phyloP scores from a whole-genome alignment of 768 basidiomycete genomes.

The Phaffia tasmanica region DNA sequence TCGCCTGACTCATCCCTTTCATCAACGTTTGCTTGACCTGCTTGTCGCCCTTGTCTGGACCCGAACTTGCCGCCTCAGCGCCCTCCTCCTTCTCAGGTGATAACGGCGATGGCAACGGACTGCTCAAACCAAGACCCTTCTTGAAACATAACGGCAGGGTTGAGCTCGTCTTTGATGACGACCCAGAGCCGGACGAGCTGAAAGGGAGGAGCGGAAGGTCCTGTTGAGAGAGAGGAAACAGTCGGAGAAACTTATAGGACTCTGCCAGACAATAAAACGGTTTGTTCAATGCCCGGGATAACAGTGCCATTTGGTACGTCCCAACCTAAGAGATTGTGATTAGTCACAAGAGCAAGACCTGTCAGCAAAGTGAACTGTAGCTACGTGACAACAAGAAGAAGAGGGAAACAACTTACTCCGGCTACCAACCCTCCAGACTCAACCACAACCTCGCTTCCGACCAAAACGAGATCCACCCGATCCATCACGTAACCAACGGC shows the following conservation, averaged over 20 bases:
- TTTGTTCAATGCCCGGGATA: conserved; percentile 85
- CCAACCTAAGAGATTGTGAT: conserved; percentile 49
- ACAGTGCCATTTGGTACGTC: conserved; percentile 90
- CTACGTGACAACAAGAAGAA: not conserved
- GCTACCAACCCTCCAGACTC: conserved; percentile 88
- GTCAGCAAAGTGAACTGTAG: not conserved
- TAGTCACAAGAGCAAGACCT: conserved; percentile 25
- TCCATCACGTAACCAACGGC: conserved; percentile 97
- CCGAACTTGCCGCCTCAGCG: conserved; percentile 23
- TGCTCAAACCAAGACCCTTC: not conserved
- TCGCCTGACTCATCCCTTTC: conserved; percentile 62
- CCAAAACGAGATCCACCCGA: conserved; percentile 84
- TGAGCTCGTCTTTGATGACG: not conserved
- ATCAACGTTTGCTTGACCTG: not conserved
- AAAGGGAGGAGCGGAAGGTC: conserved; percentile 36
- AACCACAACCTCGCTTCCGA: conserved; percentile 95
- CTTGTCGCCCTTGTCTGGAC: not conserved
- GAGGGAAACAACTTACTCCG: conserved; percentile 13
- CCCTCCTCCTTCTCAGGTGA: not conserved
- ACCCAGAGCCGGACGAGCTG: conserved; percentile 1
- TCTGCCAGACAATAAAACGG: conserved; percentile 85
- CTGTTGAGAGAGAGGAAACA: conserved; percentile 56
- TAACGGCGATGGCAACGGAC: not conserved
- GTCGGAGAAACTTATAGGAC: conserved; percentile 89
- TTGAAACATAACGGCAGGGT: not conserved